Percentiles rank a stretch among this genome's conserved stretches.
Evolutionary conservation across 352 stramenopile genomes (phyloP).

Genomic region (Pilasporangium apinafurcum): DNA sequence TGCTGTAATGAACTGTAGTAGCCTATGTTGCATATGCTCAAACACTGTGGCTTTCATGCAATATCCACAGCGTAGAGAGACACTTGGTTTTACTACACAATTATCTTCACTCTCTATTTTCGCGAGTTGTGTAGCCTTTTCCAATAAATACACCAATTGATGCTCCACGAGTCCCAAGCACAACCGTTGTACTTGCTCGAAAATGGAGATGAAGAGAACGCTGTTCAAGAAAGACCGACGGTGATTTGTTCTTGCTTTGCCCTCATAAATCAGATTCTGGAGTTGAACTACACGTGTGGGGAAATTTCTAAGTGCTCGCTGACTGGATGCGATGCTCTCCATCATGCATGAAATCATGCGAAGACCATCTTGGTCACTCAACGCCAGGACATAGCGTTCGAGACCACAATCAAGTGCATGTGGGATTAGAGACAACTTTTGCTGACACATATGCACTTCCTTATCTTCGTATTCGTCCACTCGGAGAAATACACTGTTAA

Average conservation of each 20-base stretch:
- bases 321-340: slow-evolving; percentile 34
- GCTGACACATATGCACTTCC: slow-evolving; percentile 11
- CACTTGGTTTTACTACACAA: not conserved
- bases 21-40: slow-evolving; percentile 49
- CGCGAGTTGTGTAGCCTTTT: not conserved
- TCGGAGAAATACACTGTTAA: not conserved
- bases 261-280: slow-evolving; percentile 19
- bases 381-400: too few relatives aligned
- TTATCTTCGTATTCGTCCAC: not conserved
- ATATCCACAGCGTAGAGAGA: slow-evolving; percentile 7
- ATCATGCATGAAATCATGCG: slow-evolving; percentile 57
- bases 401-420: too few relatives aligned
- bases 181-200: slow-evolving; percentile 33
- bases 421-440: too few relatives aligned
- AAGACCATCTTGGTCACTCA: slow-evolving; percentile 47
- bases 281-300: slow-evolving; percentile 22
- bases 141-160: slow-evolving; percentile 28
- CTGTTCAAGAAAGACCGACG: slow-evolving; percentile 46
- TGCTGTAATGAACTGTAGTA: slow-evolving; percentile 57
- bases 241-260: slow-evolving; percentile 51
- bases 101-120: not conserved
- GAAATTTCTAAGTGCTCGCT: slow-evolving; percentile 31
- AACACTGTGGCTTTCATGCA: slow-evolving; percentile 13
- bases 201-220: slow-evolving; percentile 39
- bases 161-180: slow-evolving; percentile 39